Conservation (phyloP, 2,329 filamentous ascomycete species). For the Aspergillus sclerotialis region DNA sequence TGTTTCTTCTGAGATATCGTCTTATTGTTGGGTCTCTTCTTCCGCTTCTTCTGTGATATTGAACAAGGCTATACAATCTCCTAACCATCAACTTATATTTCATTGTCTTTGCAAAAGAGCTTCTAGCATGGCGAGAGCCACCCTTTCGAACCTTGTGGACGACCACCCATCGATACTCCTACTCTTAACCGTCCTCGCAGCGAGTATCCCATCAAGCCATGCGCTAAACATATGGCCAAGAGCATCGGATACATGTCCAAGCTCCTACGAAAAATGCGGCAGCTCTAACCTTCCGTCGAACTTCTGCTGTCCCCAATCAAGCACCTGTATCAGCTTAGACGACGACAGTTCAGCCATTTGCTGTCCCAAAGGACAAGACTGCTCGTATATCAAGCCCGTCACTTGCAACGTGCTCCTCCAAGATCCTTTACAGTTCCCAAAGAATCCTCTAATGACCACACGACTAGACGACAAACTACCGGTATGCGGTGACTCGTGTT, state of each 20-base stretch:
- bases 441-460: conserved; percentile 36
- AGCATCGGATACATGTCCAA: conserved; percentile 23
- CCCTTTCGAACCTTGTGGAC: conserved; percentile 1
- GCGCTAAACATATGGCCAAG: conserved; percentile 16
- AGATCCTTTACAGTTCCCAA: conserved; percentile 31
- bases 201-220: conserved; percentile 13
- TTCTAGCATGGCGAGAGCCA: conserved; percentile 12
- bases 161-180: conserved; percentile 12
- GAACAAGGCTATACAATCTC: too few relatives aligned
- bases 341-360: conserved; percentile 37
- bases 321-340: conserved; percentile 37
- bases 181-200: conserved; percentile 15
- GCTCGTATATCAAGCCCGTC: conserved; percentile 36
- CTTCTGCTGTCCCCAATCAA: conserved; percentile 38
- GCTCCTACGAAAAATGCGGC: conserved; percentile 29
- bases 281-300: conserved; percentile 29
- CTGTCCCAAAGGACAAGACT: conserved; percentile 37
- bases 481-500: conserved; percentile 37
- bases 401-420: conserved; percentile 37
- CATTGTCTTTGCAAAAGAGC: not conserved
- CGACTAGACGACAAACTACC: conserved; percentile 32
- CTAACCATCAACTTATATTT: too few relatives aligned
- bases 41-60: too few relatives aligned
- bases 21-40: too few relatives aligned
- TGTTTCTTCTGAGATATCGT: too few relatives aligned